These are phyloP conservation scores for Dryadomyces quercus-mongolicae DNA, from an alignment of 2,329 filamentous ascomycete genomes.

Conservation along the genomic window DNA sequence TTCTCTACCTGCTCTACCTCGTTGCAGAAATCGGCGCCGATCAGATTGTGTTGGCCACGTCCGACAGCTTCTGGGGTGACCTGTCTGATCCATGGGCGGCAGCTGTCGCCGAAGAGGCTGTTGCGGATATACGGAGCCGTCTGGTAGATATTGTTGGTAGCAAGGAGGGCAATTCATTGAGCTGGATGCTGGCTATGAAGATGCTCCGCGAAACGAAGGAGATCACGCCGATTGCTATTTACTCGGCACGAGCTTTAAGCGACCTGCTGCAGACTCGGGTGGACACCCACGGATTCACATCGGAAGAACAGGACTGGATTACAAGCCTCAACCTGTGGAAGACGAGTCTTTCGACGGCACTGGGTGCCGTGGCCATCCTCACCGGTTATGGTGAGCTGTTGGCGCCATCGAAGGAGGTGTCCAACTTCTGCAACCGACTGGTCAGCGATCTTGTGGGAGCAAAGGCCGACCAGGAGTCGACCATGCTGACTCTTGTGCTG, in stretches of 20 bases:
- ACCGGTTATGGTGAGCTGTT: constrained; percentile 38
- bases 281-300: constrained; percentile 32
- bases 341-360: constrained; percentile 29
- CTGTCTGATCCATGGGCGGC: constrained; percentile 23
- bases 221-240: constrained; percentile 32
- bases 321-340: constrained; percentile 33
- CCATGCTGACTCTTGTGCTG: constrained; percentile 36
- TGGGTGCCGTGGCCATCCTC: constrained; percentile 38
- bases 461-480: constrained; percentile 28
- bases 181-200: constrained; percentile 29
- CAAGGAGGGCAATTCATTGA: constrained; percentile 7
- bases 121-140: constrained; percentile 26
- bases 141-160: constrained; percentile 22
- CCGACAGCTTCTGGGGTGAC: constrained; percentile 34
- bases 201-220: constrained; percentile 30
- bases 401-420: constrained; percentile 33
- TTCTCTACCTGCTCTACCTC: constrained; percentile 38
- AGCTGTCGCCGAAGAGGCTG: constrained; percentile 29
- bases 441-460: constrained; percentile 48
- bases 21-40: constrained; percentile 40
- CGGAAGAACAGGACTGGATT: constrained; percentile 34
- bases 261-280: constrained; percentile 34
- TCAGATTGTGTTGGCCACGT: constrained; percentile 33
- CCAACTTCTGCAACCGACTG: constrained; percentile 45
- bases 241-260: constrained; percentile 39